Evolutionary conservation across 768 basidiomycete species (phyloP).

Genomic region (Coprinopsis marcescibilis): DNA sequence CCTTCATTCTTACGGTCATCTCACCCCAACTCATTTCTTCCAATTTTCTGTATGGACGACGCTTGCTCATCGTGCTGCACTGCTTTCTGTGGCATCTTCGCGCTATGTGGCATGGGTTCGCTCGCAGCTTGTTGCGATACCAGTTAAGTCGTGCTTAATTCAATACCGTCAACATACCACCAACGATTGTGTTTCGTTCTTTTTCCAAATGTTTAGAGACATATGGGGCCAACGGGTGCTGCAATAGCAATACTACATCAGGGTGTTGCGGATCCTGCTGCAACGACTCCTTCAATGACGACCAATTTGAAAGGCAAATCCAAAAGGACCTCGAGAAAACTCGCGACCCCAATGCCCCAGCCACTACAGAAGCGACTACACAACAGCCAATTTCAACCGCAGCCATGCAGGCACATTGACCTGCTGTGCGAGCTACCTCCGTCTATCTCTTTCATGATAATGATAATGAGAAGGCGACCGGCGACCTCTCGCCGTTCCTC

Average conservation of each 20-base stretch:
- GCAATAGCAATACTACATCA: constrained; percentile 21
- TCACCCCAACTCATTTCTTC: background rate
- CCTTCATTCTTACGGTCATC: background rate
- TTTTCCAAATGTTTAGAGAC: constrained; percentile 17
- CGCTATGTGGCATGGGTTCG: constrained; percentile 1
- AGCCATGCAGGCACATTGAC: too few species aligned
- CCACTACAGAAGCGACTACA: too few species aligned
- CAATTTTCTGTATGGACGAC: background rate
- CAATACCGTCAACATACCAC: background rate
- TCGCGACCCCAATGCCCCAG: constrained; percentile 16
- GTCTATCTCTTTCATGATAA: too few species aligned
- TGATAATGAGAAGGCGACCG: too few species aligned
- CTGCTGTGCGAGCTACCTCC: too few species aligned
- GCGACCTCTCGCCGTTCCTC: too few species aligned
- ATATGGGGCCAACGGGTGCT: constrained; percentile 28
- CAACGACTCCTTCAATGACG: constrained; percentile 38
- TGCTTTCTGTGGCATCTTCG: constrained; percentile 3
- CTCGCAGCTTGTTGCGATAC: constrained; percentile 1
- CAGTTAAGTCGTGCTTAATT: background rate
- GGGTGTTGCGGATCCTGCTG: constrained; percentile 46
- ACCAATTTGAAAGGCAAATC: constrained; percentile 34
- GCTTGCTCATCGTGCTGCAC: constrained; percentile 5
- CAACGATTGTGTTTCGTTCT: background rate
- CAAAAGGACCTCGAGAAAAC: constrained; percentile 34
- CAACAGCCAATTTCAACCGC: too few species aligned